Evolutionary conservation across 768 basidiomycete genomes (phyloP).

Genomic region (Coprinopsis cinerea): DNA sequence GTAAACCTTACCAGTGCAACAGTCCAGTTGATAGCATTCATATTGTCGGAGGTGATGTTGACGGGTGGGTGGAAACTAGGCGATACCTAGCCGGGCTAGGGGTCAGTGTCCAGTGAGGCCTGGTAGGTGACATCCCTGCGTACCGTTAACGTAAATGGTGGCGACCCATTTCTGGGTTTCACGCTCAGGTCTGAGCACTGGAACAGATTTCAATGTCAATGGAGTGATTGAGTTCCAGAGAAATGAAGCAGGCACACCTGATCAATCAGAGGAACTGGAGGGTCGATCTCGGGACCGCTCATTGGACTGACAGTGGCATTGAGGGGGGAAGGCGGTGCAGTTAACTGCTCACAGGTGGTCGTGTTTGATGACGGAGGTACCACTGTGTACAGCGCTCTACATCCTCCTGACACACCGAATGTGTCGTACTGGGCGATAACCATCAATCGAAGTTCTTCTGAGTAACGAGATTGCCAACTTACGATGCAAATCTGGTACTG

Average conservation of each 20-base stretch:
- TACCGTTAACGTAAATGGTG: constrained; percentile 46
- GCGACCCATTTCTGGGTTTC: constrained; percentile 35
- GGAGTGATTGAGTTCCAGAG: not conserved
- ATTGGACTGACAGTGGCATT: not conserved
- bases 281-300: not conserved
- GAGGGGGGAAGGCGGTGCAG: constrained; percentile 26
- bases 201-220: not conserved
- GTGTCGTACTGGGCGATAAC: constrained; percentile 38
- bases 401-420: constrained; percentile 46
- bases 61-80: constrained; percentile 47
- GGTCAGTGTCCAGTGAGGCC: not conserved
- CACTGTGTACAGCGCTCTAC: constrained; percentile 44
- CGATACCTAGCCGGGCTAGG: constrained; percentile 32
- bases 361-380: constrained; percentile 31
- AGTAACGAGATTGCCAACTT: not conserved
- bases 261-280: not conserved
- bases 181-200: constrained; percentile 46
- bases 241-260: not conserved
- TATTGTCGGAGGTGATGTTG: constrained; percentile 40
- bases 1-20: constrained; percentile 29
- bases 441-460: not conserved
- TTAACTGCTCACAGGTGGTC: constrained; percentile 36
- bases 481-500: constrained; percentile 59
- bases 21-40: constrained; percentile 32
- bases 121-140: constrained; percentile 5